Base-by-base conservation (phyloP, 495 filamentous ascomycete genomes). In the Gamarada debralockiae region DNA sequence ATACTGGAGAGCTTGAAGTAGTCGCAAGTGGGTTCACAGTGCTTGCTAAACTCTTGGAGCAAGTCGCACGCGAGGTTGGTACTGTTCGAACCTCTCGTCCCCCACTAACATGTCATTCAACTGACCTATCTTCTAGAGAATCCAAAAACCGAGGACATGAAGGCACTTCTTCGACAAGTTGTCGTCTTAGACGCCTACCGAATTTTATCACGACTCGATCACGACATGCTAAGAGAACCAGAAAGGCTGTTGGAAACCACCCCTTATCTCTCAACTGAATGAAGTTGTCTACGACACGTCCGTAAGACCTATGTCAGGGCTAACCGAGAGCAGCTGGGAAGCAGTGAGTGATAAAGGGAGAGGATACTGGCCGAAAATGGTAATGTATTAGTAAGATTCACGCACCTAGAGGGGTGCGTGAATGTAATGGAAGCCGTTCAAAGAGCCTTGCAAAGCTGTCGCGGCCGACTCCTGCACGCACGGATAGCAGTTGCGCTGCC, bases 131-230 rank as follows among this genome's bases (percentile, higher is more conserved):
- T 40, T 20, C 3, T 36, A 51, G 48, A 46, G 36, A 57, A 45
- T 51, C 20, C 27, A 13, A 47, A 29, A 41, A 3, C 48, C 13
- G 39, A 57, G 17, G 54, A 51, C n/a, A 15, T 21, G 23, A 38
- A 34, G 46, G 46, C 29, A 21, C 29, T 49, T 49, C 29, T 49
- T 49, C 24, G 18, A 13, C 51, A 56, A 7, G 53, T 68, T 31
- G 55, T 68, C 27, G 46, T 42, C 46, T 50, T 66, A 53, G 63
- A 65, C 52, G 52, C 37, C 24, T 53, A 22, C 31, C 54, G 61
- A 55, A 66, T 68, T 33, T 49, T 65, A 38, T 59, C 52, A 23
- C 56, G 64, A 43, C 45, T 68, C 54, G 64, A 50, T 63, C 60
- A 55, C 55, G 53, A 31, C 57, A 60, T 59, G 55, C 60, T 17